A percentile compares a stretch with the other conserved stretches of the same genome.
phyloP scores from a whole-genome alignment of 495 filamentous ascomycete genomes.

The Astrothelium macrocarpum region DNA sequence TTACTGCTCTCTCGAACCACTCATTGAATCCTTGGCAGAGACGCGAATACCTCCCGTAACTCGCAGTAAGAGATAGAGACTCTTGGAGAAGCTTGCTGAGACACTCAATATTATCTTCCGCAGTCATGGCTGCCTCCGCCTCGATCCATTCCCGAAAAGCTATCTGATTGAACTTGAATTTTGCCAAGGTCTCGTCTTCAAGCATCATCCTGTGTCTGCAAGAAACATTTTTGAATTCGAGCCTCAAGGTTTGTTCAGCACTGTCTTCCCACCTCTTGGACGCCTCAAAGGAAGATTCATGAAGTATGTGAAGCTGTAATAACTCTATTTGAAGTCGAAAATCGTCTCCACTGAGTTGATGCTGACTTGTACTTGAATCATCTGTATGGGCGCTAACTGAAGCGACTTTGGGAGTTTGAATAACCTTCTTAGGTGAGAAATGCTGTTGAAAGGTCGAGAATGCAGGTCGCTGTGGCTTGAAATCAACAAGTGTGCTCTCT shows the following conservation, averaged over 20 bases:
- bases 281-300: not conserved
- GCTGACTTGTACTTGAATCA: not conserved
- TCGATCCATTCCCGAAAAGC: not conserved
- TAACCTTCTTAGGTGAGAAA: not conserved
- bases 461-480: not conserved
- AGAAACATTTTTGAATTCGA: not conserved
- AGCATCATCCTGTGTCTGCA: not conserved
- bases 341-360: not conserved
- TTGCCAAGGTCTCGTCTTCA: not conserved
- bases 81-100: conserved; percentile 3
- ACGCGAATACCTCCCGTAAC: not conserved
- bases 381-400: not conserved
- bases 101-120: not conserved
- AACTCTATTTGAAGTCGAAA: not conserved
- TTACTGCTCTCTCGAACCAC: not conserved
- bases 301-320: not conserved
- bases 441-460: not conserved
- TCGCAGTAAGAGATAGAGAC: not conserved
- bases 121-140: not conserved
- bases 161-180: not conserved
- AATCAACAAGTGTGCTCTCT: not conserved
- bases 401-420: not conserved
- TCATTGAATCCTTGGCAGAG: not conserved
- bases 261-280: not conserved
- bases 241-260: not conserved